A percentile compares a stretch with the other conserved stretches of the same genome.
These are phyloP conservation scores for Eimeria praecox DNA, from an alignment of 169 alveolate genomes.

Conservation along the genomic window DNA sequence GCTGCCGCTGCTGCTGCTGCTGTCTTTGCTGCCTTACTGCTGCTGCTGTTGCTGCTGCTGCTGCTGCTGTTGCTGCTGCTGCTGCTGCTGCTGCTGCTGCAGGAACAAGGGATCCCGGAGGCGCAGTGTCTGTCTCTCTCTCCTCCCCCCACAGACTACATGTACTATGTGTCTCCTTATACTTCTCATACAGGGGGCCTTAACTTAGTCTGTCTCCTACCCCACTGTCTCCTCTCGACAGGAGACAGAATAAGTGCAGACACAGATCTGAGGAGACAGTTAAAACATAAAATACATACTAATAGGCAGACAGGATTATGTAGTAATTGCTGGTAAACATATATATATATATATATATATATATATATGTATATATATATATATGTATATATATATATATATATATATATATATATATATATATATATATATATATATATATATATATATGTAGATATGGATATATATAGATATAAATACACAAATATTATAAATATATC, in stretches of 20 bases:
- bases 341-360: background rate
- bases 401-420: background rate
- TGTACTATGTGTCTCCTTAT: constrained; percentile 13
- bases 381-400: background rate
- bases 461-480: background rate
- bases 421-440: background rate
- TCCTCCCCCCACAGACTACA: background rate
- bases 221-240: constrained; percentile 42
- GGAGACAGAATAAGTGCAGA: constrained; percentile 45
- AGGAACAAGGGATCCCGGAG: no score
- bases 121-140: background rate
- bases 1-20: constrained; percentile 17
- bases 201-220: background rate
- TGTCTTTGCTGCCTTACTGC: background rate
- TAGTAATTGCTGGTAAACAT: background rate
- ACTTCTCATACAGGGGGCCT: background rate
- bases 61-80: constrained; percentile 41
- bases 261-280: background rate
- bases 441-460: background rate
- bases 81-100: constrained; percentile 47
- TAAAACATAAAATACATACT: background rate
- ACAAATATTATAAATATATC: background rate
- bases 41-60: constrained; percentile 32
- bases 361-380: background rate
- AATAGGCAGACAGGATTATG: background rate